Conservation (phyloP, 768 basidiomycete genomes). For the Kwoniella dejecticola region DNA sequence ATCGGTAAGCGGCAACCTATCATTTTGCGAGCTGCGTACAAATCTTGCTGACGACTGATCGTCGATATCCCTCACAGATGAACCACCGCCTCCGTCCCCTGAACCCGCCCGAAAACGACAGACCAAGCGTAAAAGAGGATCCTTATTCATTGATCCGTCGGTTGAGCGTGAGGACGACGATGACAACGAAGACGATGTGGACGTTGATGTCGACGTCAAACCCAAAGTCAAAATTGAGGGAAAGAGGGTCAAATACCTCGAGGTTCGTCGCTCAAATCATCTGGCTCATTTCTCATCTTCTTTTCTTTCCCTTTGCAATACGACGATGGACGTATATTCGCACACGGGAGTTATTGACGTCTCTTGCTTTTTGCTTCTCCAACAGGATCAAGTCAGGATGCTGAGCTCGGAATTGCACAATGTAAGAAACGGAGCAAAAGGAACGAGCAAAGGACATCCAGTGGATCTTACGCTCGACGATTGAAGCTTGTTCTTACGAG, state of each 20-base stretch:
- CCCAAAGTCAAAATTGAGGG: not conserved
- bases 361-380: not conserved
- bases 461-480: conserved; percentile 6
- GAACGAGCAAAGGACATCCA: not conserved
- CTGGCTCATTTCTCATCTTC: not conserved
- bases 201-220: too few species aligned
- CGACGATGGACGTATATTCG: too few species aligned
- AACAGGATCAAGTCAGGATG: not conserved
- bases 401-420: conserved; percentile 2
- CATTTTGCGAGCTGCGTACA: too few species aligned
- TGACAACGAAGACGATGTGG: too few species aligned
- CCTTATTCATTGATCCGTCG: too few species aligned
- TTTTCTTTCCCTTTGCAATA: too few species aligned
- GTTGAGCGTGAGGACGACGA: not conserved
- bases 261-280: not conserved
- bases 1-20: not conserved
- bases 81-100: not conserved
- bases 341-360: too few species aligned
- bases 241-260: conserved; percentile 13
- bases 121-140: not conserved
- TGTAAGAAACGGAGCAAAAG: not conserved
- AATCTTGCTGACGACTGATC: too few species aligned
- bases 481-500: too few species aligned
- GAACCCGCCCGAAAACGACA: not conserved
- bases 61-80: too few species aligned